Evolutionary conservation across 1,284 basidiomycete genomes (phyloP), one percentile per base, ranked within the genome.

Genomic region (Moniliophthora roreri): DNA sequence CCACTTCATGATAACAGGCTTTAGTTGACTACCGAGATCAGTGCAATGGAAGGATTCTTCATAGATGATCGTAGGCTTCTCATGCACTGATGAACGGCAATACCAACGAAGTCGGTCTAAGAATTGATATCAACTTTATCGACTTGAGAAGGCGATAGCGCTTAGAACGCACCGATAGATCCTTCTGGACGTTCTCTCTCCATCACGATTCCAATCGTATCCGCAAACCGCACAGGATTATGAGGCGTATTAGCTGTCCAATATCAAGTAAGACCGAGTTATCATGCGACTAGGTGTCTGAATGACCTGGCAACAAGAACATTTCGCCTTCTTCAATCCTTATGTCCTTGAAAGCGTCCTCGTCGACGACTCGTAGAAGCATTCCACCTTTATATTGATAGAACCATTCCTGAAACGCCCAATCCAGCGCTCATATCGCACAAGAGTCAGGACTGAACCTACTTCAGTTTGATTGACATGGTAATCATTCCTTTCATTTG

Each of bases 191-290:
- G 78, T 37, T 90, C 85, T n/a, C 93, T 82, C 71, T 99, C 96
- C 46, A 98, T 78, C 5, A 98, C 96, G n/a, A 98, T 77, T 1
- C 96, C 95, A 48, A 98, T 87, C 0, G 96, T 98, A 69, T 98
- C 77, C 1, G 87, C 86, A 59, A 90, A 95, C 9, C 96, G 84
- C 23, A 95, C 88, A 7, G 96, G 96, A 62, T 95, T 96, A 73
- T 98, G 96, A 0, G 95, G 95, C 0, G 91, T 96, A 68, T 98
- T 95, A 1, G 88, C 93, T 95, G 59, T 26, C 40, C 32, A 24
- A 23, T 9, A 46, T 18, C 4, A 50, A 18, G 44, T 11, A 11
- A 45, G 37, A 4, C 24, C 18, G 10, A 39, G 16, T 40, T 47
- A 28, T 35, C 26, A 11, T 32, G 20, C 32, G 18, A 13, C 21